These are phyloP conservation scores for Fusarium protoensiforme DNA, from an alignment of 2,329 filamentous ascomycete species.

Conservation along the genomic window DNA sequence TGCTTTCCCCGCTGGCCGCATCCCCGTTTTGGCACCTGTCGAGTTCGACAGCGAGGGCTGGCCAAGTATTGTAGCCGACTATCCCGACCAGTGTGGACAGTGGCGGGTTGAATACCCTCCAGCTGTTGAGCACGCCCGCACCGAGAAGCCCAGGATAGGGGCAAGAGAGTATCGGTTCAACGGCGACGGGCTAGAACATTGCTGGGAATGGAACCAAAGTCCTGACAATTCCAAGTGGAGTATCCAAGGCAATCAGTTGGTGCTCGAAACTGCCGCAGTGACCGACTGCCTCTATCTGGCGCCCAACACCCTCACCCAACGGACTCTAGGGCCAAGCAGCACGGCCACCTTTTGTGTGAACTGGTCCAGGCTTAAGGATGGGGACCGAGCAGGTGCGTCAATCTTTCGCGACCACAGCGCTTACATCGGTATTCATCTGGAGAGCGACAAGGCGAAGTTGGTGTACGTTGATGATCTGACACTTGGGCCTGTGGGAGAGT, in stretches of 20 bases:
- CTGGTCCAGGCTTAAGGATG: neutral
- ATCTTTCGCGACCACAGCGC: slow-evolving; percentile 3
- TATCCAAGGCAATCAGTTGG: slow-evolving; percentile 47
- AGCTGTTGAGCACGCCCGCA: neutral
- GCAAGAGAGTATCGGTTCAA: slow-evolving; percentile 20
- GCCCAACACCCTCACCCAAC: slow-evolving; percentile 44
- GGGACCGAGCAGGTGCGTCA: neutral
- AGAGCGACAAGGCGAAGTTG: neutral
- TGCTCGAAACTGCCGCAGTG: slow-evolving; percentile 57
- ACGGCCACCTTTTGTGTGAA: neutral
- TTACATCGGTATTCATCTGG: neutral
- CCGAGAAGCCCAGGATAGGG: neutral
- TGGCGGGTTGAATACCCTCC: slow-evolving; percentile 52
- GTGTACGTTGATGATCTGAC: neutral
- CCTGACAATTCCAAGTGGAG: slow-evolving; percentile 60
- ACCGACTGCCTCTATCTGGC: slow-evolving; percentile 59
- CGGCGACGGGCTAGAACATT: slow-evolving; percentile 50
- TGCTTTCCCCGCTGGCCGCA: slow-evolving; percentile 65
- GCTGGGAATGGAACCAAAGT: slow-evolving; percentile 72
- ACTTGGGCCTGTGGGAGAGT: neutral
- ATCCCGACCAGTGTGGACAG: slow-evolving; percentile 28
- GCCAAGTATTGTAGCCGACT: slow-evolving; percentile 53
- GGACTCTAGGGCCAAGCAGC: neutral
- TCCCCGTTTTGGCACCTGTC: slow-evolving; percentile 65
- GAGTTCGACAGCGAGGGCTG: slow-evolving; percentile 60